A percentile compares a stretch with the other conserved stretches of the same genome.
Evolutionary conservation across 176 grass and related monocot species (phyloP).

Genomic region (Avena insularis): DNA sequence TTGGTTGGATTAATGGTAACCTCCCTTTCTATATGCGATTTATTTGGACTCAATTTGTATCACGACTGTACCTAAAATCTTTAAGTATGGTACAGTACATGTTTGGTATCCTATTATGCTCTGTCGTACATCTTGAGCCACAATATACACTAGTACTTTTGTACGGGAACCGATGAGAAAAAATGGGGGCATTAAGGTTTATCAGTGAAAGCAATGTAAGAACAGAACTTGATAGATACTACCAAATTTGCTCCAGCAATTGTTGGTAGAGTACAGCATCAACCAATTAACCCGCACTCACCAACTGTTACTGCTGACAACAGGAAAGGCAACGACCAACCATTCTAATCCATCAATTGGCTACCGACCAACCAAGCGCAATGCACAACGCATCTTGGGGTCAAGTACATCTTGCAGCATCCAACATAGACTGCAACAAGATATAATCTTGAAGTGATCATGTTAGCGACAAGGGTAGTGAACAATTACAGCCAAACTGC

Average conservation of each 20-base stretch:
- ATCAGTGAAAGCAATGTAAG: background rate
- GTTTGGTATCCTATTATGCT: background rate
- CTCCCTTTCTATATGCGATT: background rate
- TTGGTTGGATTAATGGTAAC: background rate
- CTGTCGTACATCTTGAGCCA: background rate
- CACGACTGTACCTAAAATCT: background rate
- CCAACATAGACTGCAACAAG: slow-evolving; percentile 2
- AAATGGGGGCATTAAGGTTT: background rate
- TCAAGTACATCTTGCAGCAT: background rate
- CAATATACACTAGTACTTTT: background rate
- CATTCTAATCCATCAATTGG: background rate
- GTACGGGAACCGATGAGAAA: background rate
- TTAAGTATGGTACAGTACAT: background rate
- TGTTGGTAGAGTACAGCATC: background rate
- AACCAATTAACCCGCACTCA: background rate
- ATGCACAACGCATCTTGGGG: background rate
- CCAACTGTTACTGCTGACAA: background rate
- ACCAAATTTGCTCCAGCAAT: background rate
- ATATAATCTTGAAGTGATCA: background rate
- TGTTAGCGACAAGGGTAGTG: background rate
- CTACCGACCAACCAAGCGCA: slow-evolving; percentile 1
- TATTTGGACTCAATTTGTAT: background rate
- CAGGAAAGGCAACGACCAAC: background rate
- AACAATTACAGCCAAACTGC: background rate
- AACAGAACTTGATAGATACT: background rate